Conservation (phyloP, 2,329 filamentous ascomycete species). For the Fusarium goolgardi region DNA sequence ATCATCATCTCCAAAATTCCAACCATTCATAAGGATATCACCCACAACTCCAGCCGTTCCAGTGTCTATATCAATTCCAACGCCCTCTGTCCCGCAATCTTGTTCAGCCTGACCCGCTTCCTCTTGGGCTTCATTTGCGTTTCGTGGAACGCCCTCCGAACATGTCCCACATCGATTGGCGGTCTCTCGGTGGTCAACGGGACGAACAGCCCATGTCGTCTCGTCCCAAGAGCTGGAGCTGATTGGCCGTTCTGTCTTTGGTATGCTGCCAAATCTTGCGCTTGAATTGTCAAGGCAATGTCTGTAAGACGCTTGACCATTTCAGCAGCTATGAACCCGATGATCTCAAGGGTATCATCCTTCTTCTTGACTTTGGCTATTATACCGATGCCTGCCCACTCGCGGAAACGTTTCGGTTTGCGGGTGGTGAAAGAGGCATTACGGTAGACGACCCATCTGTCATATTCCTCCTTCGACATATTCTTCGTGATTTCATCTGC, state of each 20-base stretch:
- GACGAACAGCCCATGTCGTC: slow-evolving; percentile 13
- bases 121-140: slow-evolving; percentile 16
- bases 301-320: slow-evolving; percentile 97
- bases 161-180: slow-evolving; percentile 4
- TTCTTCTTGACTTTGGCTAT: slow-evolving; percentile 95
- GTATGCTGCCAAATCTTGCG: not conserved
- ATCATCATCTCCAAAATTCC: too few relatives aligned
- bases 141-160: slow-evolving; percentile 15
- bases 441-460: slow-evolving; percentile 96
- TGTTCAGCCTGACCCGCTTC: not conserved
- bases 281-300: slow-evolving; percentile 92
- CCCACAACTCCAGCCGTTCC: too few relatives aligned
- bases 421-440: slow-evolving; percentile 98
- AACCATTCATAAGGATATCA: too few relatives aligned
- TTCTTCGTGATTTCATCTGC: slow-evolving; percentile 95
- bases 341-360: slow-evolving; percentile 96
- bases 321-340: slow-evolving; percentile 96
- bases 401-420: slow-evolving; percentile 94
- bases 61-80: slow-evolving; percentile 14
- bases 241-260: not conserved
- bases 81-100: not conserved
- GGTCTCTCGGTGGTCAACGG: not conserved
- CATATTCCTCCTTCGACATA: slow-evolving; percentile 97
- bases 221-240: accelerated
- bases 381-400: slow-evolving; percentile 95